Percentiles rank a stretch among this genome's conserved stretches.
Conservation (phyloP, 306 rosid genomes). For the Mucuna pruriens region DNA sequence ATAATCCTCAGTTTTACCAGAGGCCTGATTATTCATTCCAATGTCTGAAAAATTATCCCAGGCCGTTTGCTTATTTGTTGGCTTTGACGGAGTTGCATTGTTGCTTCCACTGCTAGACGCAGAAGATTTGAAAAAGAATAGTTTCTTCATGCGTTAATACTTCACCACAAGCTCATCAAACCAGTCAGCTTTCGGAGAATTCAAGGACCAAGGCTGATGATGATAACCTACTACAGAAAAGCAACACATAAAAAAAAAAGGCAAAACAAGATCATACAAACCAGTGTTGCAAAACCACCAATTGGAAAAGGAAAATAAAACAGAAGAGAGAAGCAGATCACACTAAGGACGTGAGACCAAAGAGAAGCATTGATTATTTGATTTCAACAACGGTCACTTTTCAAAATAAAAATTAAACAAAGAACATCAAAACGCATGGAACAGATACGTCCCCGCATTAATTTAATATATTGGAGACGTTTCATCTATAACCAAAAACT, state of each 20-base stretch:
- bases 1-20: constrained; percentile 48
- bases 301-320: background rate
- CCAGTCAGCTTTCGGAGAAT: constrained; percentile 25
- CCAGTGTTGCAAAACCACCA: background rate
- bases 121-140: constrained; percentile 84
- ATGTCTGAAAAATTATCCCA: constrained; percentile 64
- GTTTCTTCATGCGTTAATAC: constrained; percentile 72
- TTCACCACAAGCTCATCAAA: constrained; percentile 45
- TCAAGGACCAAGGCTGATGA: constrained; percentile 36
- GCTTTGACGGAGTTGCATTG: constrained; percentile 51
- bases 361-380: constrained; percentile 6
- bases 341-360: constrained; percentile 31
- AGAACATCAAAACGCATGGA: constrained; percentile 16
- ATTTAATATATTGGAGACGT: background rate
- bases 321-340: background rate
- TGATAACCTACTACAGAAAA: constrained; percentile 40
- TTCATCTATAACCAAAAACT: constrained; percentile 6
- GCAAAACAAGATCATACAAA: constrained; percentile 16
- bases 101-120: constrained; percentile 62
- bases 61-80: constrained; percentile 52
- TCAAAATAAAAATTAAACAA: constrained; percentile 33
- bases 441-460: constrained; percentile 16
- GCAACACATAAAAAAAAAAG: constrained; percentile 9
- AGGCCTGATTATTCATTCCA: constrained; percentile 47
- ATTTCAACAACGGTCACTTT: constrained; percentile 35